Conservation (phyloP, 805 yeast species). For the Starmerella apis region DNA sequence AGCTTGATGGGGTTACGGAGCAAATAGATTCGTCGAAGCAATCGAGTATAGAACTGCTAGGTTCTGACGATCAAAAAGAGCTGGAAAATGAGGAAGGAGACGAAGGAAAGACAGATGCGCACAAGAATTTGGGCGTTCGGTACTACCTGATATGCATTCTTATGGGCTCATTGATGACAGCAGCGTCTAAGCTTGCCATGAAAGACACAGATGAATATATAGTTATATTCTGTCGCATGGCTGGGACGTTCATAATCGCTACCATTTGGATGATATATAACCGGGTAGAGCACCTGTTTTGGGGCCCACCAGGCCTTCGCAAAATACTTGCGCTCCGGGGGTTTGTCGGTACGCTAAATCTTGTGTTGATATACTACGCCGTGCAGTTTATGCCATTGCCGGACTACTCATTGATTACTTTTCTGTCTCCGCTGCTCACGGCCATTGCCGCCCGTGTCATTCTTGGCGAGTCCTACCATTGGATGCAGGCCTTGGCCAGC, state of each 20-base stretch:
- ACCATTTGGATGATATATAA: constrained; percentile 44
- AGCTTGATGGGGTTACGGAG: background rate
- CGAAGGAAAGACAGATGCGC: background rate
- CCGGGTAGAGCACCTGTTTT: constrained; percentile 49
- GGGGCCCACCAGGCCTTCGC: constrained; percentile 56
- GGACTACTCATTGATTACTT: constrained; percentile 71
- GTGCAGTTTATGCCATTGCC: constrained; percentile 62
- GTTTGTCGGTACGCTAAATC: constrained; percentile 63
- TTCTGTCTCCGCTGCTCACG: constrained; percentile 66
- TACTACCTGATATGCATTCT: constrained; percentile 15
- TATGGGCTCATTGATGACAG: constrained; percentile 19
- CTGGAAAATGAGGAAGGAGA: background rate
- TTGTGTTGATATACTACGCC: constrained; percentile 65
- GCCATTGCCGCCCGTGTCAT: constrained; percentile 61
- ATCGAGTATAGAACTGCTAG: background rate
- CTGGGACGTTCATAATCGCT: constrained; percentile 54
- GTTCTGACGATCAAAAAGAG: background rate
- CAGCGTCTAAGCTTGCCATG: constrained; percentile 17
- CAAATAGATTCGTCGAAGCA: background rate
- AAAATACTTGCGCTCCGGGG: constrained; percentile 52
- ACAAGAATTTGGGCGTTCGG: constrained; percentile 2
- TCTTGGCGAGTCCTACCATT: constrained; percentile 55
- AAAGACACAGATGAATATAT: constrained; percentile 10
- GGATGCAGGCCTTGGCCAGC: constrained; percentile 59
- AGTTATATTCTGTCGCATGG: constrained; percentile 66